These are phyloP conservation scores for Poronia punctata DNA, from an alignment of 495 filamentous ascomycete species.

Conservation along the genomic window DNA sequence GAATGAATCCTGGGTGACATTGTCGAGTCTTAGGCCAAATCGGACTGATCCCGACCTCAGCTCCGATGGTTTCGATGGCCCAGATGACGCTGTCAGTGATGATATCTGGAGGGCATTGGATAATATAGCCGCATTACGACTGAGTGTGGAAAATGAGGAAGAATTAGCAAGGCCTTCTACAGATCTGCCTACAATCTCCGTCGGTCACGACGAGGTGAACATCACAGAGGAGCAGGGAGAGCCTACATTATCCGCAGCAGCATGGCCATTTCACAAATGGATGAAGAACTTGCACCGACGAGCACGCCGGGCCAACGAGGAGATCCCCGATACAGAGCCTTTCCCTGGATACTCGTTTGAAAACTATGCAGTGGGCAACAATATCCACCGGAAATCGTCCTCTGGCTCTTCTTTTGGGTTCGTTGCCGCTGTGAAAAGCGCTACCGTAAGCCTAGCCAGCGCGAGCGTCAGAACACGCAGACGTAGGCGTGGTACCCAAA, in stretches of 20 bases:
- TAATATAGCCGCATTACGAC: conserved; percentile 32
- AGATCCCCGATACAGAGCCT: conserved; percentile 31
- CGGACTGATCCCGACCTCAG: conserved; percentile 22
- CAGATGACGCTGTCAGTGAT: conserved; percentile 11
- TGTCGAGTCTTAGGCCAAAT: conserved; percentile 21
- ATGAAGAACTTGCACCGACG: conserved; percentile 49
- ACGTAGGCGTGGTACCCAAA: conserved; percentile 43
- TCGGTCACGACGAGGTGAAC: conserved; percentile 9
- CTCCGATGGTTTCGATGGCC: conserved; percentile 18
- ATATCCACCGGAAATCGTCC: conserved; percentile 53
- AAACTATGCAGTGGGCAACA: conserved; percentile 16
- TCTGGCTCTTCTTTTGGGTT: conserved; percentile 65
- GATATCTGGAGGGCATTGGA: conserved; percentile 35
- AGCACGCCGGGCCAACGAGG: conserved; percentile 33
- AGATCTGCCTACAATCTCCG: conserved; percentile 20
- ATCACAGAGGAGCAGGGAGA: conserved; percentile 6
- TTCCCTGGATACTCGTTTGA: conserved; percentile 35
- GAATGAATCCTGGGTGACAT: conserved; percentile 21
- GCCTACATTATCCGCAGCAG: conserved; percentile 7
- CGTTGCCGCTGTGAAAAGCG: conserved; percentile 69
- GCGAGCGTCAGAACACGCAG: conserved; percentile 58
- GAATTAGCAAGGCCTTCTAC: conserved; percentile 19
- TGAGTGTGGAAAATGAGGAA: conserved; percentile 29
- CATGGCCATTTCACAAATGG: conserved; percentile 50
- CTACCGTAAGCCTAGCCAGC: conserved; percentile 64